phyloP scores from a whole-genome alignment of 352 stramenopile genomes.

The Globisporangium parvum region DNA sequence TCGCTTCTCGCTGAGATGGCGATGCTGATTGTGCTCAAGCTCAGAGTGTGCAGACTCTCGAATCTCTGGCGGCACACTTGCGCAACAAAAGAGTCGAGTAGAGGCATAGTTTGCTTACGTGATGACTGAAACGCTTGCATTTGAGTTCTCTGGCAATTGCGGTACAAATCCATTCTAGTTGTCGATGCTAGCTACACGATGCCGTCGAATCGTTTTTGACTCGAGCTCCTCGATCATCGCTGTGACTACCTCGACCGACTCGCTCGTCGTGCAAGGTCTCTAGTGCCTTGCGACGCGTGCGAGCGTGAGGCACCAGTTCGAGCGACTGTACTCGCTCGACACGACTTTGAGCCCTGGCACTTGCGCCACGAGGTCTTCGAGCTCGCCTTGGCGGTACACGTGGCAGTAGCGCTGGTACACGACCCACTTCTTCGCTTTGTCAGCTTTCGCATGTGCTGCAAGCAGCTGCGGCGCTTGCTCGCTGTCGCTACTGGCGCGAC shows the following conservation, averaged over 20 bases:
- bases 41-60: too few relatives aligned
- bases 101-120: too few relatives aligned
- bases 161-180: too few relatives aligned
- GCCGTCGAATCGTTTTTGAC: too few relatives aligned
- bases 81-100: too few relatives aligned
- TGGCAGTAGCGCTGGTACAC: slow-evolving; percentile 83
- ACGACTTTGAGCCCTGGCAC: slow-evolving; percentile 48
- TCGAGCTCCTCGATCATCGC: too few relatives aligned
- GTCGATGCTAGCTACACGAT: too few relatives aligned
- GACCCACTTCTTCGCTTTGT: slow-evolving; percentile 57
- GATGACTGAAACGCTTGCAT: too few relatives aligned
- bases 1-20: background rate
- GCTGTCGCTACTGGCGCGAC: background rate
- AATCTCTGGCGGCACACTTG: too few relatives aligned
- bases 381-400: slow-evolving; percentile 64
- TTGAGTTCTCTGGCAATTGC: too few relatives aligned
- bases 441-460: slow-evolving; percentile 28
- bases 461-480: background rate
- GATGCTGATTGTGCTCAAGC: background rate
- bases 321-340: slow-evolving; percentile 67
- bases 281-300: slow-evolving; percentile 5
- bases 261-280: background rate
- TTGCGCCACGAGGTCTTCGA: slow-evolving; percentile 56
- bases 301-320: slow-evolving; percentile 59
- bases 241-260: background rate